Evolutionary conservation across 1,284 basidiomycete genomes (phyloP), one percentile per base, ranked within the genome.

Genomic region (Volvariella surrecta): DNA sequence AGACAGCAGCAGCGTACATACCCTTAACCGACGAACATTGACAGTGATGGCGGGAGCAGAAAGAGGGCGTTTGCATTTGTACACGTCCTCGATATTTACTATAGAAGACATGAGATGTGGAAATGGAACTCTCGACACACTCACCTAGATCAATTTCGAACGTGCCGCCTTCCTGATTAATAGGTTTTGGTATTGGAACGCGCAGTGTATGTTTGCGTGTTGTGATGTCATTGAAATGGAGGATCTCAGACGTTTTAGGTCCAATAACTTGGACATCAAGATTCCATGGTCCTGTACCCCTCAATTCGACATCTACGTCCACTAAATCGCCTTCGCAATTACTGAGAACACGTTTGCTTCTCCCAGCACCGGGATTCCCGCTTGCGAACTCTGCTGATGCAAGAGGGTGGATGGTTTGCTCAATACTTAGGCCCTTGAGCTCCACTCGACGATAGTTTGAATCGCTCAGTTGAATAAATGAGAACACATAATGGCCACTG

Each of bases 401-500:
- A 20, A 89, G 70, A 0, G 89, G 89, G 58, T 93, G 90, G n/a
- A 95, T 86, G 17, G 83, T 73, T 61, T 94, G 89, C 43, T 85
- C 79, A 50, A 90, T 86, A 39, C 77, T 82, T 11, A 81, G 79
- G 11, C 82, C 82, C 38, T 80, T 68, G 13, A 91, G 64, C 19
- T 77, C 72, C 11, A 91, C 70, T 50, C 79, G 79, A 51, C 76
- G 71, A 63, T 99, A 98, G 59, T 92, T 82, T 16, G 76, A 72
- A 60, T 99, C 95, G 56, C 84, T 86, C 40, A 99, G 64, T 35
- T 79, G 70, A 8, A 75, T 64, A 64, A 97, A 94, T 1, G 74
- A 77, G 67, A 96, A 97, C 13, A 79, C 79, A 60, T 96, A 97
- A 51, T 87, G 82, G 7, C 95, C 95, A 50, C 91, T 89, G 37